Conservation (phyloP, 768 basidiomycete genomes). For the Amanita fuliginea region DNA sequence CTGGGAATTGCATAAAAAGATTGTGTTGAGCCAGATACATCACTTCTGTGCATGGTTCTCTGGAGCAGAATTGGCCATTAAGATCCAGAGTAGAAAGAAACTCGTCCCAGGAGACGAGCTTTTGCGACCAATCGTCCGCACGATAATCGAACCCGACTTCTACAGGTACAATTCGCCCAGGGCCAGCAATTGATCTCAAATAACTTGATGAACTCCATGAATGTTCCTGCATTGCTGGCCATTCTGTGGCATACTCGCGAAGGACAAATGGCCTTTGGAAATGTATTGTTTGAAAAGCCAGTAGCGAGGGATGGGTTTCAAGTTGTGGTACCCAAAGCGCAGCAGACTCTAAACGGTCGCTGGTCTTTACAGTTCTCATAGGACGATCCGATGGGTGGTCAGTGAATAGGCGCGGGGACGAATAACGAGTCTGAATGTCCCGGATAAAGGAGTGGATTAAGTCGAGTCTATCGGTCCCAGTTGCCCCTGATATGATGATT, state of each 20-base stretch:
- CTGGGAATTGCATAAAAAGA: conserved; percentile 77
- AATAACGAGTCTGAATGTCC: conserved; percentile 37
- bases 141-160: conserved; percentile 86
- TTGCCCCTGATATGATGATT: conserved; percentile 75
- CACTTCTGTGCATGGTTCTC: conserved; percentile 14
- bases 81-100: conserved; percentile 47
- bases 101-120: conserved; percentile 63
- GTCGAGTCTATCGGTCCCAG: conserved; percentile 48
- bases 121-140: conserved; percentile 69
- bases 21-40: conserved; percentile 90
- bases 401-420: conserved; percentile 6
- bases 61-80: conserved; percentile 15
- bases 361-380: not conserved
- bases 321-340: not conserved
- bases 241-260: conserved; percentile 46
- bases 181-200: conserved; percentile 59
- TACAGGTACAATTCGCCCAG: conserved; percentile 79
- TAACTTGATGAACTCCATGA: conserved; percentile 68
- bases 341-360: not conserved
- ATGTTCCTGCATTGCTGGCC: conserved; percentile 68
- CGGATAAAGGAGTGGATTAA: conserved; percentile 54
- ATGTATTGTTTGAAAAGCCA: conserved; percentile 33
- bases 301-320: conserved; percentile 7
- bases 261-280: conserved; percentile 63
- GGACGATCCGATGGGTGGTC: not conserved